Conservation (phyloP, 257 asterid species). For the Nicotiana knightiana region DNA sequence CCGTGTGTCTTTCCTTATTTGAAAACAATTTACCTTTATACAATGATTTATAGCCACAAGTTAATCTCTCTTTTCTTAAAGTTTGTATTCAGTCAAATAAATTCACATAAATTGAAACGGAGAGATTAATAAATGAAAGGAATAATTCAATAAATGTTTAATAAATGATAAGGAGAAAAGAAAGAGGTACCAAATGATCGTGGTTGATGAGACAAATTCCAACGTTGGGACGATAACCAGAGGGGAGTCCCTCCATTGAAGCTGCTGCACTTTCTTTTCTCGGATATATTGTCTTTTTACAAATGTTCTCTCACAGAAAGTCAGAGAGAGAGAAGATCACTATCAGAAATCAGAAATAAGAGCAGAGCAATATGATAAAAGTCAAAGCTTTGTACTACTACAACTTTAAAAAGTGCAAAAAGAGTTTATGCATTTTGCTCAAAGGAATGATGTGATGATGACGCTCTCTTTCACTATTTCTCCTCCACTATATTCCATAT, state of each 20-base stretch:
- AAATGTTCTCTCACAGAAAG: not conserved
- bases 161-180: not conserved
- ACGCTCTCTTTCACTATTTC: not conserved
- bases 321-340: not conserved
- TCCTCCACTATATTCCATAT: too few relatives aligned
- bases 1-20: too few relatives aligned
- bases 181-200: slow-evolving; percentile 47
- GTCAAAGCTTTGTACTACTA: not conserved
- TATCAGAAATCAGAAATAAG: not conserved
- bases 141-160: not conserved
- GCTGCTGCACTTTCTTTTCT: not conserved
- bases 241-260: slow-evolving; percentile 85
- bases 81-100: too few relatives aligned
- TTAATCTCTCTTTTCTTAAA: too few relatives aligned
- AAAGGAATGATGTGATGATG: slow-evolving; percentile 6
- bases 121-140: not conserved
- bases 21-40: too few relatives aligned
- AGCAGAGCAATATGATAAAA: not conserved
- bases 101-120: too few relatives aligned
- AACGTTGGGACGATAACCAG: slow-evolving; percentile 98
- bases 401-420: not conserved
- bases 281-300: not conserved
- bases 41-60: too few relatives aligned
- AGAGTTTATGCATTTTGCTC: slow-evolving; percentile 4
- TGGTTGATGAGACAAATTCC: slow-evolving; percentile 89